Conservation (phyloP, 2,329 filamentous ascomycete species). For the Niveomyces coronatus region DNA sequence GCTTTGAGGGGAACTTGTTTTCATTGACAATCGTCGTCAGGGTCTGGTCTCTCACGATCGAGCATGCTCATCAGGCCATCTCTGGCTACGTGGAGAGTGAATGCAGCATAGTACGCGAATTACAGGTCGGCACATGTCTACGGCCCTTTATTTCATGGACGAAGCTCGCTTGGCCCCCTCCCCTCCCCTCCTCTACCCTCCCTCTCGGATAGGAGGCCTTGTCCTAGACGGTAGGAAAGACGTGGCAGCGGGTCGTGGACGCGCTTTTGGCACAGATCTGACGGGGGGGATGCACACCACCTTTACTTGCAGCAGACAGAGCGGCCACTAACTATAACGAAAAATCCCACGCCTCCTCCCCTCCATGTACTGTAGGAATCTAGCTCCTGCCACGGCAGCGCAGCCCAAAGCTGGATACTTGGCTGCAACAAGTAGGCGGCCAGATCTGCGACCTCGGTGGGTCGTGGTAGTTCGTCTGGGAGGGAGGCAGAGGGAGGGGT, state of each 20-base stretch:
- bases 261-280: conserved; percentile 8
- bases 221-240: conserved; percentile 1
- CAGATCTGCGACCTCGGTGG: conserved; percentile 32
- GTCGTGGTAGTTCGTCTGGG: conserved; percentile 27
- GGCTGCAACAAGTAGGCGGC: conserved; percentile 16
- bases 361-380: neutral
- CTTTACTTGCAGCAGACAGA: conserved; percentile 11
- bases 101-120: no score
- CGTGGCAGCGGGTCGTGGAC: conserved; percentile 9
- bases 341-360: conserved; percentile 12
- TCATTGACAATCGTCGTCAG: no score
- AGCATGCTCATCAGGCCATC: no score
- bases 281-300: conserved; percentile 9
- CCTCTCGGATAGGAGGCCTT: conserved; percentile 3
- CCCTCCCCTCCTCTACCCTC: conserved; percentile 3
- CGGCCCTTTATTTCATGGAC: no score
- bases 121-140: no score
- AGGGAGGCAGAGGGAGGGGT: conserved; percentile 3
- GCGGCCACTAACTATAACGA: conserved; percentile 19
- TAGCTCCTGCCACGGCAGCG: conserved; percentile 5
- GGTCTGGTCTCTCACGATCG: no score
- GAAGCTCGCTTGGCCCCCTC: no score
- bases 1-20: no score
- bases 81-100: no score
- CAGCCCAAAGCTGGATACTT: conserved; percentile 4